phyloP scores from a whole-genome alignment of 73 alveolate species.

The Paramecium caudatum region DNA sequence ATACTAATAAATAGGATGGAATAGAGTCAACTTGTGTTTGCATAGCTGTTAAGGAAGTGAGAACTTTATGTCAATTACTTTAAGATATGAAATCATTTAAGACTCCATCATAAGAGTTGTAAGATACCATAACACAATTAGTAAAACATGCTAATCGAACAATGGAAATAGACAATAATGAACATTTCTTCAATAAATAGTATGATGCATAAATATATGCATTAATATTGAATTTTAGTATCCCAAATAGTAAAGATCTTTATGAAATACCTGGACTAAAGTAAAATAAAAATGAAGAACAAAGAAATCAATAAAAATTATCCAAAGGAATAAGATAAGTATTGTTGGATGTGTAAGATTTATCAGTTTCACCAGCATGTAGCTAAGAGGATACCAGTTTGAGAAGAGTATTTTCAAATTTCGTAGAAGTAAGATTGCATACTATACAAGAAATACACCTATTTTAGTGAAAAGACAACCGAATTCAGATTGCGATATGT shows the following conservation, averaged over 20 bases:
- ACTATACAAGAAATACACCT: neutral
- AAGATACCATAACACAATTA: neutral
- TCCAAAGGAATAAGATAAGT: neutral
- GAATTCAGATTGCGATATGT: conserved; percentile 31
- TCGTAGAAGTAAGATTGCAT: conserved; percentile 51
- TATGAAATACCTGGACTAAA: neutral
- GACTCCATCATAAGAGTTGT: neutral
- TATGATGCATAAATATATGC: conserved; percentile 60
- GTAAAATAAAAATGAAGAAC: conserved; percentile 13
- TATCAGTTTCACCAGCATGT: neutral
- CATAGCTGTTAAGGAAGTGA: conserved; percentile 49
- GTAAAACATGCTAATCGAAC: conserved; percentile 46
- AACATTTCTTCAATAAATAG: conserved; percentile 45
- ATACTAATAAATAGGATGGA: conserved; percentile 46
- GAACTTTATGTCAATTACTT: conserved; percentile 34
- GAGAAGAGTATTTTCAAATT: conserved; percentile 11
- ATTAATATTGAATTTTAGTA: conserved; percentile 12
- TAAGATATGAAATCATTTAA: conserved; percentile 18
- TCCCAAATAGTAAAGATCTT: conserved; percentile 47
- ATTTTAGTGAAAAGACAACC: neutral
- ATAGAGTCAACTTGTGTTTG: conserved; percentile 64
- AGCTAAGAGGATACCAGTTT: conserved; percentile 51
- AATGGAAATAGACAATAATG: conserved; percentile 26
- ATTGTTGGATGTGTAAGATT: neutral
- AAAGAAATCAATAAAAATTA: neutral